A percentile compares a stretch with the other conserved stretches of the same genome.
Evolutionary conservation across 106 monocot species (phyloP).

Genomic region (Dendrobium chrysotoxum): DNA sequence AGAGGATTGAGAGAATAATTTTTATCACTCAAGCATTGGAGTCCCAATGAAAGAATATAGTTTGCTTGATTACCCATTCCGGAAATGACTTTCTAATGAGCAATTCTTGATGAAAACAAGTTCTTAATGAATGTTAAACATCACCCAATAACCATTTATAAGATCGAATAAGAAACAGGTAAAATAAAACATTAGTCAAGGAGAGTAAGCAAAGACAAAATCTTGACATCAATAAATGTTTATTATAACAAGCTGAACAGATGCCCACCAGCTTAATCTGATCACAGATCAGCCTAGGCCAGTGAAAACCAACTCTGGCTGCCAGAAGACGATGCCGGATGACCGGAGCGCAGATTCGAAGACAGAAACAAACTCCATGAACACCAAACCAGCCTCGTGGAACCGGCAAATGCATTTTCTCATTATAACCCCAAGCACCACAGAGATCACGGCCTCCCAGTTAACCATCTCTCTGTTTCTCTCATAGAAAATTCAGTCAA

Average conservation of each 20-base stretch:
- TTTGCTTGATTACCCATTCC: too few relatives aligned
- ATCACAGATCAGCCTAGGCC: background rate
- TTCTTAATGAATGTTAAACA: too few relatives aligned
- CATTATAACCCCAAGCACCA: constrained; percentile 24
- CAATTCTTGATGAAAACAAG: too few relatives aligned
- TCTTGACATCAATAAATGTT: background rate
- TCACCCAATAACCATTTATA: too few relatives aligned
- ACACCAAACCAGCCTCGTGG: constrained; percentile 9
- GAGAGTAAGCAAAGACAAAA: background rate
- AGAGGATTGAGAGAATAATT: too few relatives aligned
- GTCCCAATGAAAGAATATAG: too few relatives aligned
- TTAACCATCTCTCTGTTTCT: constrained; percentile 8
- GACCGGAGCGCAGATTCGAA: constrained; percentile 17
- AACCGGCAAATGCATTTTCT: constrained; percentile 32
- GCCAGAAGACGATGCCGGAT: background rate
- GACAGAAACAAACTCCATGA: constrained; percentile 16
- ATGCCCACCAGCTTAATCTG: background rate
- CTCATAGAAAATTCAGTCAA: background rate
- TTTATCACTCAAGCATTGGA: too few relatives aligned
- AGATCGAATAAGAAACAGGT: too few relatives aligned
- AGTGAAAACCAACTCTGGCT: constrained; percentile 1
- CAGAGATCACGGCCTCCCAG: constrained; percentile 13
- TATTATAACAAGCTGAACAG: background rate
- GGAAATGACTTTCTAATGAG: too few relatives aligned
- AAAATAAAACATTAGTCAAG: too few relatives aligned